Conservation (phyloP, 2,329 filamentous ascomycete genomes). For the Trichoderma sp. region DNA sequence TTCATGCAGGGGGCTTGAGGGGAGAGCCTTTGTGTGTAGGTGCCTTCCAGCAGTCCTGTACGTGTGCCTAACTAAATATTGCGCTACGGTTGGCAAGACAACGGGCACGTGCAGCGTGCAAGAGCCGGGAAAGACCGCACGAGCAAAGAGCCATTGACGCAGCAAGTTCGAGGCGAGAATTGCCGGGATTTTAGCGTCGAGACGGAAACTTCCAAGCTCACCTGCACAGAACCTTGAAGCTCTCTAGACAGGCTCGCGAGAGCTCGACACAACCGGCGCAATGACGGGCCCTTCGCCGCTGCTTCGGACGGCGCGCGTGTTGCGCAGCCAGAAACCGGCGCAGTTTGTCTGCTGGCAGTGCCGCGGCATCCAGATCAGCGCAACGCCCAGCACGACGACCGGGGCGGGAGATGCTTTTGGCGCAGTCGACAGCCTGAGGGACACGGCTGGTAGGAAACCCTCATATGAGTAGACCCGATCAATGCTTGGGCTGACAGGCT, state of each 20-base stretch:
- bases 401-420: slow-evolving; percentile 60
- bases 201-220: slow-evolving; percentile 3
- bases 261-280: slow-evolving; percentile 30
- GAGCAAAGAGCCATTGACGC: neutral
- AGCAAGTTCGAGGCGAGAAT: neutral
- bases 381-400: slow-evolving; percentile 57
- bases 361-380: slow-evolving; percentile 64
- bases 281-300: slow-evolving; percentile 52
- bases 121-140: slow-evolving; percentile 40
- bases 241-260: slow-evolving; percentile 13
- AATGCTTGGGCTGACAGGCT: slow-evolving; percentile 7
- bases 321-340: slow-evolving; percentile 36
- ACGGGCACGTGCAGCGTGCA: slow-evolving; percentile 36
- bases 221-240: slow-evolving; percentile 1
- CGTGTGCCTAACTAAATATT: too few relatives aligned
- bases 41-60: neutral
- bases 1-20: neutral
- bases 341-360: slow-evolving; percentile 57
- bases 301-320: slow-evolving; percentile 41
- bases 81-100: slow-evolving; percentile 34
- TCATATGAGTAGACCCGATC: neutral
- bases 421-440: slow-evolving; percentile 48
- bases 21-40: neutral
- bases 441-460: slow-evolving; percentile 52
- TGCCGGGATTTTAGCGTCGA: slow-evolving; percentile 26